phyloP scores from a whole-genome alignment of 305 asterid species.

The Rubia occidens region DNA sequence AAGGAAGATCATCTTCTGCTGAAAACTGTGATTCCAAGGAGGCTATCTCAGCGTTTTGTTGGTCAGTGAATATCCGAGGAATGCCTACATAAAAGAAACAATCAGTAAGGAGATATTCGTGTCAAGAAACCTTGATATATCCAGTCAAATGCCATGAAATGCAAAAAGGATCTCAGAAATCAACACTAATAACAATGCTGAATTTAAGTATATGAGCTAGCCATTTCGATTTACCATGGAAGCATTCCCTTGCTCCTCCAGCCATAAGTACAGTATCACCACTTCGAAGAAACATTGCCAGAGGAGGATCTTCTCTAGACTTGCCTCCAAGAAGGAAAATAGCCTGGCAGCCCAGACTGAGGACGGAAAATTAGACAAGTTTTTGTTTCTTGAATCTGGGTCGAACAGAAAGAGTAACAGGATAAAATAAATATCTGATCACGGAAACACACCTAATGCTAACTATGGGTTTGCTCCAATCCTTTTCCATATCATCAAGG shows the following conservation, averaged over 20 bases:
- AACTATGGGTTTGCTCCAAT: conserved; percentile 96
- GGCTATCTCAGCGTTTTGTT: conserved; percentile 53
- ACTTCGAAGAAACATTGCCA: conserved; percentile 83
- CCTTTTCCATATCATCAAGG: conserved; percentile 98
- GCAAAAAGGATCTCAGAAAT: not conserved
- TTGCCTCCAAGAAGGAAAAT: conserved; percentile 91
- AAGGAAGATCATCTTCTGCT: conserved; percentile 34
- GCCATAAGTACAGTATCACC: conserved; percentile 92
- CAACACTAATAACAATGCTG: not conserved
- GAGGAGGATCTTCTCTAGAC: conserved; percentile 64
- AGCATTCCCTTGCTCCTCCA: conserved; percentile 90
- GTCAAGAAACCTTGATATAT: not conserved
- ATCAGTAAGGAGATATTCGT: not conserved
- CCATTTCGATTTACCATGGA: conserved; percentile 54
- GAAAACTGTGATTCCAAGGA: conserved; percentile 51
- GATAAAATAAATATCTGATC: not conserved
- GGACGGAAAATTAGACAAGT: conserved; percentile 4
- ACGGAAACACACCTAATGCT: conserved; percentile 64
- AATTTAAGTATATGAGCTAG: conserved; percentile 3
- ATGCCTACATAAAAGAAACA: conserved; percentile 45
- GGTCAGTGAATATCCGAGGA: conserved; percentile 77
- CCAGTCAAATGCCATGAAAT: not conserved
- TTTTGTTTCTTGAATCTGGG: not conserved
- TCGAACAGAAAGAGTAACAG: conserved; percentile 4
- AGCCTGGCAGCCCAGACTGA: conserved; percentile 93